phyloP scores from a whole-genome alignment of 768 basidiomycete species.

The Mycena belliarum region DNA sequence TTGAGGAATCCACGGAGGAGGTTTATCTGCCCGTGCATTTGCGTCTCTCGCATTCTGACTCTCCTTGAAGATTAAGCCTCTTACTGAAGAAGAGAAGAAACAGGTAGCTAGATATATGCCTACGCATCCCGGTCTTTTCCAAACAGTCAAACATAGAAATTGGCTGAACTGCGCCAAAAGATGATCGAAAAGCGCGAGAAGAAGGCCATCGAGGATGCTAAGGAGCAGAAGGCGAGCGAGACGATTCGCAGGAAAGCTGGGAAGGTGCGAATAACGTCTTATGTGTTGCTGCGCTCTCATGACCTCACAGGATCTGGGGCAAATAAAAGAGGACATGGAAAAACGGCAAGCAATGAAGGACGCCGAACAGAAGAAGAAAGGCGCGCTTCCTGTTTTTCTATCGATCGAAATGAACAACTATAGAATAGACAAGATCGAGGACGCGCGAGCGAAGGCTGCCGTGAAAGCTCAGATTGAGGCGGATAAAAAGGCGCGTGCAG shows the following conservation, averaged over 20 bases:
- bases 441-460: constrained; percentile 81
- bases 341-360: constrained; percentile 82
- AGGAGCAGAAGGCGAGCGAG: constrained; percentile 75
- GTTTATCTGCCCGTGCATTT: constrained; percentile 36
- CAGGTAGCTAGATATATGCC: too few relatives aligned
- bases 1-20: constrained; percentile 95
- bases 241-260: constrained; percentile 82
- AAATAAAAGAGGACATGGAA: constrained; percentile 75
- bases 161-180: constrained; percentile 76
- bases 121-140: too few relatives aligned
- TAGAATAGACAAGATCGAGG: constrained; percentile 82
- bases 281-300: not conserved
- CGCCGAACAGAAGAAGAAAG: constrained; percentile 76
- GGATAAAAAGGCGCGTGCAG: constrained; percentile 87
- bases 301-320: constrained; percentile 58
- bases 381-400: constrained; percentile 38
- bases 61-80: constrained; percentile 72
- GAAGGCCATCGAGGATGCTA: constrained; percentile 72
- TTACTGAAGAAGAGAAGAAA: constrained; percentile 93
- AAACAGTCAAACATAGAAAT: too few relatives aligned
- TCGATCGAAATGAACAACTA: not conserved
- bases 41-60: constrained; percentile 1
- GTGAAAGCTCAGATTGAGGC: constrained; percentile 94
- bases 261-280: constrained; percentile 47
- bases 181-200: constrained; percentile 77